phyloP scores from a whole-genome alignment of 192 early-diverging fungal species.

The Nowakowskiella sp. region DNA sequence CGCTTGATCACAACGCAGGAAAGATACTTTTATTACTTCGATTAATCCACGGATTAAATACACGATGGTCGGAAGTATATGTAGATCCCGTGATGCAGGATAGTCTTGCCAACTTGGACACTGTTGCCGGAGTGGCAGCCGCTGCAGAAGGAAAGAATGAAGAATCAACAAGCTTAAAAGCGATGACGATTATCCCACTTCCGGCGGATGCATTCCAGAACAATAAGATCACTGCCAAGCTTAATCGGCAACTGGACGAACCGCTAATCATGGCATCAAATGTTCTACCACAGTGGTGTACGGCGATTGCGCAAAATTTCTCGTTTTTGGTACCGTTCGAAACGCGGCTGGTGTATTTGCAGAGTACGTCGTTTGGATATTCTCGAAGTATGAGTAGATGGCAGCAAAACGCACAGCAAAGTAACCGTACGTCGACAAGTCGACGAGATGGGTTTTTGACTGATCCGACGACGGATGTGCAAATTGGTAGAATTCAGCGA shows the following conservation, averaged over 20 bases:
- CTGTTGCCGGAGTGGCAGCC: slow-evolving; percentile 13
- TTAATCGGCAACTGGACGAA: slow-evolving; percentile 79
- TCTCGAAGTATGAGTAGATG: slow-evolving; percentile 65
- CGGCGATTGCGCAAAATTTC: slow-evolving; percentile 49
- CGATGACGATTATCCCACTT: slow-evolving; percentile 13
- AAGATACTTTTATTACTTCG: slow-evolving; percentile 27
- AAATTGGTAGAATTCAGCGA: slow-evolving; percentile 66
- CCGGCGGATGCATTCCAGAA: slow-evolving; percentile 57
- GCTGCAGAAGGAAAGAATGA: slow-evolving; percentile 12
- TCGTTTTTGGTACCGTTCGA: slow-evolving; percentile 83
- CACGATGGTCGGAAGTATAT: slow-evolving; percentile 32
- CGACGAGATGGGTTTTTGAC: too few species aligned
- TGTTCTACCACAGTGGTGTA: slow-evolving; percentile 71
- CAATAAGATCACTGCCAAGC: slow-evolving; percentile 73
- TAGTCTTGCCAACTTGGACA: slow-evolving; percentile 9
- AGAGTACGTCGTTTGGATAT: slow-evolving; percentile 82
- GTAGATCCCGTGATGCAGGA: slow-evolving; percentile 11
- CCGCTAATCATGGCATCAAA: slow-evolving; percentile 79
- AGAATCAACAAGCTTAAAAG: not conserved
- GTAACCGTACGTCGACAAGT: not conserved
- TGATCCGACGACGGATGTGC: not conserved
- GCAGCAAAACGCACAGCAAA: slow-evolving; percentile 35
- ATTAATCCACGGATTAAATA: slow-evolving; percentile 31
- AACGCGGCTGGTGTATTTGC: slow-evolving; percentile 65
- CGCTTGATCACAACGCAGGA: slow-evolving; percentile 3